phyloP scores from a whole-genome alignment of 176 grass and related monocot genomes.

The Musa acuminata region DNA sequence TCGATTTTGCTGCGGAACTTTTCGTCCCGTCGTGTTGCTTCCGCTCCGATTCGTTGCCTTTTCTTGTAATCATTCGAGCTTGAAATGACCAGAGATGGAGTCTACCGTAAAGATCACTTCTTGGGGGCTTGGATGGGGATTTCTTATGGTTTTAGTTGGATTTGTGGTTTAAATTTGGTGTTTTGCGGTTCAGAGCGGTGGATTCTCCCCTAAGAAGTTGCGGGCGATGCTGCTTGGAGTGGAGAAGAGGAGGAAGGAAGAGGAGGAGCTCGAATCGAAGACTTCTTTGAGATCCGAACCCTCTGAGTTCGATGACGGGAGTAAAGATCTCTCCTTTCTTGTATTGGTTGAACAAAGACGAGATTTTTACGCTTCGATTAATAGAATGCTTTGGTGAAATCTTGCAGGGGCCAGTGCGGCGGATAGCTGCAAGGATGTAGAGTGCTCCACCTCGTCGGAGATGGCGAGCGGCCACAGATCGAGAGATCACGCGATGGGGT shows the following conservation, averaged over 20 bases:
- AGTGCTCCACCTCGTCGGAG: conserved; percentile 58
- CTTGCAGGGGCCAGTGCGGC: conserved; percentile 31
- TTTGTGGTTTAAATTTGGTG: background rate
- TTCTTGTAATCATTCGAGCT: background rate
- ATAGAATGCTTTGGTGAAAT: conserved; percentile 1
- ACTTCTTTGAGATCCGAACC: conserved; percentile 58
- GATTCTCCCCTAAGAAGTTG: conserved; percentile 89
- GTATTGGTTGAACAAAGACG: background rate
- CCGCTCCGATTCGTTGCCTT: background rate
- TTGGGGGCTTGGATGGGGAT: background rate
- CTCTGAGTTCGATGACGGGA: conserved; percentile 21
- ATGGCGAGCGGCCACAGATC: conserved; percentile 25
- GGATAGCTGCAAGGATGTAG: conserved; percentile 85
- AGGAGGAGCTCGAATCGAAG: conserved; percentile 49
- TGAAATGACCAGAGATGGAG: conserved; percentile 12
- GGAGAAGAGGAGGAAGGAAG: conserved; percentile 70
- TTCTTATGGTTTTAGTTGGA: background rate
- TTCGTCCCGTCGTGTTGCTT: conserved; percentile 11
- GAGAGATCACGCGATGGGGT: conserved; percentile 28
- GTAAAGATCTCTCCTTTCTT: conserved; percentile 9
- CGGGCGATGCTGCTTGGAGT: conserved; percentile 81
- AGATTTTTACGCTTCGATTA: background rate
- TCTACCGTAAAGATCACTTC: background rate
- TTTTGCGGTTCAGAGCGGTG: conserved; percentile 42
- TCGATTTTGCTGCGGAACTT: background rate